Conservation (phyloP, 78 protist species). For the Pigoraptor vietnamica region DNA sequence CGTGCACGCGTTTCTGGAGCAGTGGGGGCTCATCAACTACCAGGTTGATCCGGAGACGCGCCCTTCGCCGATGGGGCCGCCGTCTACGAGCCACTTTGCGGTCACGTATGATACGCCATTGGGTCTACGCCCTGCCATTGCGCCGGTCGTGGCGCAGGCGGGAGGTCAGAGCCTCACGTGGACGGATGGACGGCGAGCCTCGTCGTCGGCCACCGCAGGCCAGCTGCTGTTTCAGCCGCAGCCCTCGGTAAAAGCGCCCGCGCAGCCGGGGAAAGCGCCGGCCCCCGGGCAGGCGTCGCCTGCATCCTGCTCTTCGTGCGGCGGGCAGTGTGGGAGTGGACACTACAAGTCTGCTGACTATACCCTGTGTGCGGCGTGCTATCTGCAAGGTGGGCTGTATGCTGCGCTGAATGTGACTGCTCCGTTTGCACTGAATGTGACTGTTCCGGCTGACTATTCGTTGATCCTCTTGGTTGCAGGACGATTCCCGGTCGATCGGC, state of each 20-base stretch:
- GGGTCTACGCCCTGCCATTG: slow-evolving; percentile 1
- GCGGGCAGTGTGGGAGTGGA: neutral
- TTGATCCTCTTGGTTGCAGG: neutral
- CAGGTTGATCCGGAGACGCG: slow-evolving; percentile 20
- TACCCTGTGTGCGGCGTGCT: neutral
- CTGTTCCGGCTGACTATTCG: neutral
- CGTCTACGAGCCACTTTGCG: slow-evolving; percentile 15
- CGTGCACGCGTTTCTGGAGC: slow-evolving; percentile 44
- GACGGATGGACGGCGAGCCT: neutral
- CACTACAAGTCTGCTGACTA: neutral
- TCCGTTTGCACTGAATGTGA: no score
- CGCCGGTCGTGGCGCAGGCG: neutral
- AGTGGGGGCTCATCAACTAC: slow-evolving; percentile 51
- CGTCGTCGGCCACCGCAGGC: neutral
- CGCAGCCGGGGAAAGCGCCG: neutral
- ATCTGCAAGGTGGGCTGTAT: neutral
- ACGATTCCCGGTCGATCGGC: neutral
- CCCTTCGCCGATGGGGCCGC: slow-evolving; percentile 13
- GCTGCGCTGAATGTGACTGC: neutral
- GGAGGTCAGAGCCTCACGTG: neutral
- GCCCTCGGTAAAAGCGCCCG: neutral
- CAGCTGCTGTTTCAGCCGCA: neutral
- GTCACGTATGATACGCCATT: slow-evolving; percentile 9
- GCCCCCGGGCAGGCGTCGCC: no score
- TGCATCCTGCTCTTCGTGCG: neutral